Percentiles rank a stretch among this genome's conserved stretches.
phyloP scores from a whole-genome alignment of 306 rosid species.

The Medicago lupulina region DNA sequence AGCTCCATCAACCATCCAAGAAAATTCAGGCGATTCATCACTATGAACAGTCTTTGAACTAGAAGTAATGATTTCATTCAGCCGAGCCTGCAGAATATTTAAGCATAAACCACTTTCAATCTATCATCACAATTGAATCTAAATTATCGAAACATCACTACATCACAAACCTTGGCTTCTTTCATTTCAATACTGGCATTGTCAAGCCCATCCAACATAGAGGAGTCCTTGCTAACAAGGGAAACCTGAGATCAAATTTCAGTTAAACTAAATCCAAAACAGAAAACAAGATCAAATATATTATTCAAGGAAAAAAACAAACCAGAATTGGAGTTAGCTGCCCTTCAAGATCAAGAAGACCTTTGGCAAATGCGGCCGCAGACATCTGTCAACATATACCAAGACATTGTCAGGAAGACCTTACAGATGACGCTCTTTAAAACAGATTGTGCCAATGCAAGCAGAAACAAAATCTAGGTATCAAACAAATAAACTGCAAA shows the following conservation, averaged over 20 bases:
- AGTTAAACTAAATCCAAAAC: constrained; percentile 47
- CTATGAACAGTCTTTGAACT: constrained; percentile 51
- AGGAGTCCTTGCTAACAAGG: constrained; percentile 97
- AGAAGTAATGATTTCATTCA: constrained; percentile 81
- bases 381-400: constrained; percentile 77
- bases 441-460: constrained; percentile 9
- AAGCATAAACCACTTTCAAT: constrained; percentile 7
- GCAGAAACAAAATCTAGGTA: constrained; percentile 37
- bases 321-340: constrained; percentile 98
- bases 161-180: constrained; percentile 78
- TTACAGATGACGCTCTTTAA: constrained; percentile 33
- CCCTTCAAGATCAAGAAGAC: constrained; percentile 98
- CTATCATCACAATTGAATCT: constrained; percentile 26
- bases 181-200: constrained; percentile 98
- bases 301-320: constrained; percentile 25
- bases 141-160: constrained; percentile 18
- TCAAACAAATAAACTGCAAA: constrained; percentile 24
- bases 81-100: constrained; percentile 70
- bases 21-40: constrained; percentile 57
- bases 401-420: neutral
- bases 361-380: constrained; percentile 99
- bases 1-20: constrained; percentile 97
- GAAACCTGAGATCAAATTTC: constrained; percentile 69
- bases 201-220: constrained; percentile 99
- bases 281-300: constrained; percentile 31